Base-by-base conservation (phyloP, 192 early-diverging fungal genomes). In the Coemansia sp. region DNA sequence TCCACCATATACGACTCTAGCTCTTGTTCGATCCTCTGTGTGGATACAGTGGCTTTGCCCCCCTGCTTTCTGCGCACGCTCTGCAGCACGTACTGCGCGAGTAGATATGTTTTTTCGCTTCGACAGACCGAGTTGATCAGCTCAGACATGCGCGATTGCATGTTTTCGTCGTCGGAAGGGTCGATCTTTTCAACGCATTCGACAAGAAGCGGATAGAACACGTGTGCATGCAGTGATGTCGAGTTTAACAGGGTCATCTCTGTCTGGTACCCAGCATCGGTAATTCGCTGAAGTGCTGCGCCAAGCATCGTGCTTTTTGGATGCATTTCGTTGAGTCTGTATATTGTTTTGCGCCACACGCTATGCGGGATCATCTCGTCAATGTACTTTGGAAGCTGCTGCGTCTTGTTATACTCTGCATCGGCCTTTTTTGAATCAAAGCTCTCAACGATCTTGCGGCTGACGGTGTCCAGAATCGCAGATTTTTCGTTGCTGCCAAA, bases 161-260 rank as follows among this genome's bases (percentile, higher is more conserved):
- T 60, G 38, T 81, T 82, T 40, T 84, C 72, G 54, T 88, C 88
- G 59, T 87, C 81, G 6, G 80, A 79, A 20, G 77, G 70, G 29
- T 83, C 47, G n/a, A 91, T 40, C 2, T 82, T 82, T 50, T 86
- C 72, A n/a, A 91, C 57, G 20, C 85, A 83, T 45, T 87, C 86
- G 33, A 79, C 57, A 28, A 91, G 59, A 22, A 91, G 81, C 34
- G 79, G 71, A 54, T 85, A 86, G 54, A 86, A 91, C 20, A 91
- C 84, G 14, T 83, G 74, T 1, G 88, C 75, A 71, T 86, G 85
- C 19, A 86, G 80, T 25, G 88, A 84, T 9, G 89, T 87, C 33
- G 87, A 85, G 65, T 77, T 83, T 2, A 89, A 65, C 47, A 84
- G 77, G 37, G 87, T 81, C 63, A 90, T 84, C 62, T 91, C 89